A percentile compares a stretch with the other conserved stretches of the same genome.
These are phyloP conservation scores for Lagenaria siceraria DNA, from an alignment of 306 rosid species.

Conservation along the genomic window DNA sequence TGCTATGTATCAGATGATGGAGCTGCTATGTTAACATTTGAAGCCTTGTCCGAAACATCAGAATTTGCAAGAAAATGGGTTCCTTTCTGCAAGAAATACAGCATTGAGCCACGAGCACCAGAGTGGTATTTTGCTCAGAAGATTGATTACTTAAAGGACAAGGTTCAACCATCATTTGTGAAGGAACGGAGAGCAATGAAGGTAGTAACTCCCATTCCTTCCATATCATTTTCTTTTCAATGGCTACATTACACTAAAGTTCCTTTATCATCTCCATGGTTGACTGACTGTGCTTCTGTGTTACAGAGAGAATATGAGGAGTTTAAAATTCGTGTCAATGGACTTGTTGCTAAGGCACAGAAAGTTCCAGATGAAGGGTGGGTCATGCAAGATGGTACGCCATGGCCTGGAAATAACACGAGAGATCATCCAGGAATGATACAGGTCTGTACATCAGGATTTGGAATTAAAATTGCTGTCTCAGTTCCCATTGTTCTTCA, in stretches of 20 bases:
- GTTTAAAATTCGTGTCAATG: constrained; percentile 80
- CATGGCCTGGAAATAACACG: constrained; percentile 98
- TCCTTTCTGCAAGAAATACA: constrained; percentile 77
- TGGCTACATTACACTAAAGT: not conserved
- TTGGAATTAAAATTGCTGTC: not conserved
- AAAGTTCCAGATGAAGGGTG: constrained; percentile 95
- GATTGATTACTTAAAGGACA: constrained; percentile 92
- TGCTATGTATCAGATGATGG: constrained; percentile 99
- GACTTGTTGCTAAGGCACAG: constrained; percentile 75
- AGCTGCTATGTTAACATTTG: constrained; percentile 95
- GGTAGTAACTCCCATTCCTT: constrained; percentile 23
- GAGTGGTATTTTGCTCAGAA: constrained; percentile 92
- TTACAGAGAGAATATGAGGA: constrained; percentile 95
- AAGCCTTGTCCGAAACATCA: constrained; percentile 86
- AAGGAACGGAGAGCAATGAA: constrained; percentile 98
- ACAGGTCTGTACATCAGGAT: constrained; percentile 43
- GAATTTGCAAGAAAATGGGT: constrained; percentile 97
- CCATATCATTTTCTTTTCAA: constrained; percentile 1
- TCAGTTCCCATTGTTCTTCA: not conserved
- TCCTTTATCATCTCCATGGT: not conserved
- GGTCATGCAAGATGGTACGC: constrained; percentile 99
- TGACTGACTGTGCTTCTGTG: not conserved
- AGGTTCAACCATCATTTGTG: constrained; percentile 86
- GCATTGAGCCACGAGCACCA: constrained; percentile 94
- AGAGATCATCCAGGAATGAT: constrained; percentile 99